Evolutionary conservation across 306 rosid genomes (phyloP).

Genomic region (Vigna unguiculata): DNA sequence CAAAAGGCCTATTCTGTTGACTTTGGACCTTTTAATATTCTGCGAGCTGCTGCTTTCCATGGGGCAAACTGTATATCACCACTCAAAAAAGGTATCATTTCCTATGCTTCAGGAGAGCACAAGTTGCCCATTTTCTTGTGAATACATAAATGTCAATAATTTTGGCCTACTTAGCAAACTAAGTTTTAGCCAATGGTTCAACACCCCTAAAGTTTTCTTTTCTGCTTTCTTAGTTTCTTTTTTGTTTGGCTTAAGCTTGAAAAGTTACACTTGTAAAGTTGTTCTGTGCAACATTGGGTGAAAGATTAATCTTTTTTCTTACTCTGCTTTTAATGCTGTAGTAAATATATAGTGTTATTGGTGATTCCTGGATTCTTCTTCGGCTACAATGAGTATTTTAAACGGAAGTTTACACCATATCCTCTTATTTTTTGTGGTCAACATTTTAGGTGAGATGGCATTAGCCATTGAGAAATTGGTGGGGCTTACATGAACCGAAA

Average conservation of each 20-base stretch:
- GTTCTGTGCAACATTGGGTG: background rate
- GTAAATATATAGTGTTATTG: background rate
- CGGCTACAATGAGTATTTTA: background rate
- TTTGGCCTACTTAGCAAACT: slow-evolving; percentile 7
- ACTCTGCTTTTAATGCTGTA: background rate
- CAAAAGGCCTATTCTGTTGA: slow-evolving; percentile 89
- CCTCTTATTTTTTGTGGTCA: background rate
- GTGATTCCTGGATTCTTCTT: background rate
- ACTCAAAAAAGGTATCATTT: slow-evolving; percentile 81
- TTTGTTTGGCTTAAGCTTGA: background rate
- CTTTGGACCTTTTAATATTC: slow-evolving; percentile 82
- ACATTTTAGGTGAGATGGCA: background rate
- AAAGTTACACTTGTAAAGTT: background rate
- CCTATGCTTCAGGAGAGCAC: slow-evolving; percentile 88
- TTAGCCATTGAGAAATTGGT: background rate
- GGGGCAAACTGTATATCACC: slow-evolving; percentile 78
- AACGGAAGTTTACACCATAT: background rate
- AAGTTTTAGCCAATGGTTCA: slow-evolving; percentile 4
- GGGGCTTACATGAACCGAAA: background rate
- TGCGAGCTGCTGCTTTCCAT: slow-evolving; percentile 80
- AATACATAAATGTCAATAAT: slow-evolving; percentile 30
- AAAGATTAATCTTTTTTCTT: background rate
- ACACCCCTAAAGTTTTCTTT: background rate
- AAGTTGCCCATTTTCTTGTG: slow-evolving; percentile 72
- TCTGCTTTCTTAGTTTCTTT: background rate